Evolutionary conservation across 2,329 filamentous ascomycete species (phyloP).

Genomic region (Diaporthe amygdali): DNA sequence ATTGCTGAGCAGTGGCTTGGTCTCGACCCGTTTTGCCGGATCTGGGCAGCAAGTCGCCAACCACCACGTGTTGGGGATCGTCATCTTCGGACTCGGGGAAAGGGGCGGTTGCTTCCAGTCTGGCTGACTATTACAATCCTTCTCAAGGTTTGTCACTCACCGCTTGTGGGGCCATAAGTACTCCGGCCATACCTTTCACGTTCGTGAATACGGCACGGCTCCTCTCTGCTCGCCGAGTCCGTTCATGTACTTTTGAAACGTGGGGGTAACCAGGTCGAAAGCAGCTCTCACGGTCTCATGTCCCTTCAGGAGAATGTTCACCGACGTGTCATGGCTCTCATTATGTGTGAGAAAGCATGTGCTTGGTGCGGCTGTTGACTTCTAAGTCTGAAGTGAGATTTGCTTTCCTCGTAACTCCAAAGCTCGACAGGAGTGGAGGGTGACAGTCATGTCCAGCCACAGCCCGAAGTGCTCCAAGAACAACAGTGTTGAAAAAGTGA

Average conservation of each 20-base stretch:
- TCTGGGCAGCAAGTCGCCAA: not conserved
- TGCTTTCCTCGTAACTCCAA: too few species aligned
- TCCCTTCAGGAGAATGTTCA: not conserved
- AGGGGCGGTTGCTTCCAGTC: not conserved
- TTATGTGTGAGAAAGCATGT: not conserved
- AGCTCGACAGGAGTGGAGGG: too few species aligned
- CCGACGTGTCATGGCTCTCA: not conserved
- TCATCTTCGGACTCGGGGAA: not conserved
- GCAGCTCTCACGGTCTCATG: not conserved
- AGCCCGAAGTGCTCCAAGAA: not conserved
- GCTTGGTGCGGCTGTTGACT: not conserved
- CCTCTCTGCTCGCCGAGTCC: not conserved
- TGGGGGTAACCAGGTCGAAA: not conserved
- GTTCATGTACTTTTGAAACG: not conserved
- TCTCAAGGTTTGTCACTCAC: not conserved
- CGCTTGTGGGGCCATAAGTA: not conserved
- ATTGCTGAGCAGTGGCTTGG: not conserved
- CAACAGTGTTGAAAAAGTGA: not conserved
- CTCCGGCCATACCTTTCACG: too few species aligned
- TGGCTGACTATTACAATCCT: not conserved
- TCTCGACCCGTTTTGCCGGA: not conserved
- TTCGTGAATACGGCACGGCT: not conserved
- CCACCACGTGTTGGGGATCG: not conserved
- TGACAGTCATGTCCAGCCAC: not conserved
- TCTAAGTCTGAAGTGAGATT: not conserved